These are phyloP conservation scores for Lasiodiplodia gonubiensis DNA, from an alignment of 2,329 filamentous ascomycete genomes.

Conservation along the genomic window DNA sequence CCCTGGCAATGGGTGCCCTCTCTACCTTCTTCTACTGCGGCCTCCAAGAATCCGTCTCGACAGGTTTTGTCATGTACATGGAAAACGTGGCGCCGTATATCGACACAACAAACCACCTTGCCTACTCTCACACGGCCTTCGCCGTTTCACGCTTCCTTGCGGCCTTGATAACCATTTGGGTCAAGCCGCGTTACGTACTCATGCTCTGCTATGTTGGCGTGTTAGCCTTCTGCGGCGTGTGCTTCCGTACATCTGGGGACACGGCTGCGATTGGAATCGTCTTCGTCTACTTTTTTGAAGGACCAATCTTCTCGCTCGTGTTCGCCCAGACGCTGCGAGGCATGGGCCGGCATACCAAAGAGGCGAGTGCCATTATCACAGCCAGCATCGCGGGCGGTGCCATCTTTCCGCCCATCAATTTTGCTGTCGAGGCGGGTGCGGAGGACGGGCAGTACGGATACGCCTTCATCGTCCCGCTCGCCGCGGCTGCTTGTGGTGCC, in stretches of 20 bases:
- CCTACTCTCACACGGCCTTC: conserved; percentile 64
- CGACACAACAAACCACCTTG: conserved; percentile 51
- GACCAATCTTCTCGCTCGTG: conserved; percentile 64
- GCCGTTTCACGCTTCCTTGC: conserved; percentile 63
- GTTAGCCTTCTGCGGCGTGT: conserved; percentile 58
- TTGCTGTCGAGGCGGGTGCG: conserved; percentile 48
- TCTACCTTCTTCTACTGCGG: conserved; percentile 67
- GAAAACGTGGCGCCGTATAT: conserved; percentile 45
- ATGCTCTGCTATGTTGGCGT: conserved; percentile 56
- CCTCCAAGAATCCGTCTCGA: conserved; percentile 63
- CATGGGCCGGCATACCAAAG: conserved; percentile 63
- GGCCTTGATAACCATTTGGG: conserved; percentile 58
- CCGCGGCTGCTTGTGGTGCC: conserved; percentile 57
- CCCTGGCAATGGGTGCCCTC: conserved; percentile 60
- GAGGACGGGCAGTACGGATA: conserved; percentile 46
- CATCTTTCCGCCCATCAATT: conserved; percentile 62
- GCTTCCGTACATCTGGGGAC: conserved; percentile 54
- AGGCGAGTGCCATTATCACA: conserved; percentile 60
- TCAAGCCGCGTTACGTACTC: conserved; percentile 65
- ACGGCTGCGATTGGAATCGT: conserved; percentile 56
- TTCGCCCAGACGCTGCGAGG: conserved; percentile 65
- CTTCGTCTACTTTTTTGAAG: conserved; percentile 65
- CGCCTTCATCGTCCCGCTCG: conserved; percentile 60
- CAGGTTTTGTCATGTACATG: conserved; percentile 55
- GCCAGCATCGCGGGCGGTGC: conserved; percentile 61